These are phyloP conservation scores for Neurospora tetrasperma DNA, from an alignment of 495 filamentous ascomycete species.

Conservation along the genomic window DNA sequence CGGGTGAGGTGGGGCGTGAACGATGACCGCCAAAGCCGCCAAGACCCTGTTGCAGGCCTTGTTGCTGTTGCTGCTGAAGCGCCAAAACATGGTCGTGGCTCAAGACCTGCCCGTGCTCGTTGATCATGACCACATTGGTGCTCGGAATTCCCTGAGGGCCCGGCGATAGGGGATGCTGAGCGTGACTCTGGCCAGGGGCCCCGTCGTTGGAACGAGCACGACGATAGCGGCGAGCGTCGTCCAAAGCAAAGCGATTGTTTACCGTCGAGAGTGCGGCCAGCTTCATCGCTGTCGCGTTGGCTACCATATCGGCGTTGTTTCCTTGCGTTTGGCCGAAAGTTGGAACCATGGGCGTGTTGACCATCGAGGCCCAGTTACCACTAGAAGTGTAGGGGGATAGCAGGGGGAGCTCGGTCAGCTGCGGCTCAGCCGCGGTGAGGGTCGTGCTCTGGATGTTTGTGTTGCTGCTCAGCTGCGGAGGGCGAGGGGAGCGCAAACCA, in stretches of 20 bases:
- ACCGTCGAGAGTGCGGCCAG: conserved; percentile 93
- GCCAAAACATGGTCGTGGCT: conserved; percentile 78
- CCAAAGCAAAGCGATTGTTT: conserved; percentile 94
- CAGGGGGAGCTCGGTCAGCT: conserved; percentile 58
- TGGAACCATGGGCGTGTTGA: conserved; percentile 91
- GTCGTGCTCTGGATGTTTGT: conserved; percentile 73
- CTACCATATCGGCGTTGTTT: conserved; percentile 85
- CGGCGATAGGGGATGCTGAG: conserved; percentile 34
- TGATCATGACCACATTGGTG: conserved; percentile 74
- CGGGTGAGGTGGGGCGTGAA: conserved; percentile 88
- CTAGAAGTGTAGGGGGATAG: conserved; percentile 82
- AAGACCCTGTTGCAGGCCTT: conserved; percentile 39
- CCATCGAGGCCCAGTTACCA: conserved; percentile 96
- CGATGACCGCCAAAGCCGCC: conserved; percentile 67
- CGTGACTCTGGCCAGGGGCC: conserved; percentile 40
- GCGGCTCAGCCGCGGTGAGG: conserved; percentile 61
- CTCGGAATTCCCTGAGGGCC: conserved; percentile 43
- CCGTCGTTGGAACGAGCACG: conserved; percentile 77
- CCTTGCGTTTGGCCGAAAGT: conserved; percentile 56
- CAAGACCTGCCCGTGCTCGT: conserved; percentile 81
- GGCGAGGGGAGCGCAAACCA: conserved; percentile 73
- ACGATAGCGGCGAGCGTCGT: conserved; percentile 90
- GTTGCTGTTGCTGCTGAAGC: conserved; percentile 52
- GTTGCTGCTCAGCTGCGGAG: conserved; percentile 50
- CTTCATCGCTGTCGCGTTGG: conserved; percentile 98